phyloP scores from a whole-genome alignment of 495 filamentous ascomycete species.

The Hypoxylon perforatum region DNA sequence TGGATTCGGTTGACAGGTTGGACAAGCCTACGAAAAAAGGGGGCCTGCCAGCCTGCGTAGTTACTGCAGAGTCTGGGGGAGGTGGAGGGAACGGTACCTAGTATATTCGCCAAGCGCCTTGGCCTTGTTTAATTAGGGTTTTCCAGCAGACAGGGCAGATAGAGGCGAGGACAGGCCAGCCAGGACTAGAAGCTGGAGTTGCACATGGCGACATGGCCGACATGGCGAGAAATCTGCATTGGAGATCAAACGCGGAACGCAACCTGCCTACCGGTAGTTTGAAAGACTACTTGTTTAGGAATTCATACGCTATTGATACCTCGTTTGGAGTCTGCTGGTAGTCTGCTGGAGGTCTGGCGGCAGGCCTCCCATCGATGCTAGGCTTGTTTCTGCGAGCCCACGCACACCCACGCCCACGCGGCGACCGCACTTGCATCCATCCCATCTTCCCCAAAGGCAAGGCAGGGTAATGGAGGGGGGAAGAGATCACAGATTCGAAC shows the following conservation, averaged over 20 bases:
- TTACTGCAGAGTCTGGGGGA: too few species aligned
- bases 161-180: not conserved
- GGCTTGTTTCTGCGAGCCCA: conserved; percentile 2
- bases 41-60: conserved; percentile 8
- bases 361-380: not conserved
- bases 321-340: too few species aligned
- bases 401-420: conserved; percentile 20
- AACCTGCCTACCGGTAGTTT: conserved; percentile 39
- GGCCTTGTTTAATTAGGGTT: conserved; percentile 20
- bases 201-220: conserved; percentile 32
- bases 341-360: too few species aligned
- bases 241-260: conserved; percentile 40
- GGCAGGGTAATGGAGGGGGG: conserved; percentile 23
- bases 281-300: conserved; percentile 34
- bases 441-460: conserved; percentile 5
- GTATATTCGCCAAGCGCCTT: conserved; percentile 28
- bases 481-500: conserved; percentile 19
- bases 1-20: conserved; percentile 27
- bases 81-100: too few species aligned
- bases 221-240: conserved; percentile 40
- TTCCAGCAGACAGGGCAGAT: conserved; percentile 24
- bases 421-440: not conserved
- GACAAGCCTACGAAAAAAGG: too few species aligned
- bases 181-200: too few species aligned
- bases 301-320: conserved; percentile 35